Base-by-base conservation (phyloP, 225 moss, liverwort and hornwort species). In the Bryoerythrophyllum caledonicum region DNA sequence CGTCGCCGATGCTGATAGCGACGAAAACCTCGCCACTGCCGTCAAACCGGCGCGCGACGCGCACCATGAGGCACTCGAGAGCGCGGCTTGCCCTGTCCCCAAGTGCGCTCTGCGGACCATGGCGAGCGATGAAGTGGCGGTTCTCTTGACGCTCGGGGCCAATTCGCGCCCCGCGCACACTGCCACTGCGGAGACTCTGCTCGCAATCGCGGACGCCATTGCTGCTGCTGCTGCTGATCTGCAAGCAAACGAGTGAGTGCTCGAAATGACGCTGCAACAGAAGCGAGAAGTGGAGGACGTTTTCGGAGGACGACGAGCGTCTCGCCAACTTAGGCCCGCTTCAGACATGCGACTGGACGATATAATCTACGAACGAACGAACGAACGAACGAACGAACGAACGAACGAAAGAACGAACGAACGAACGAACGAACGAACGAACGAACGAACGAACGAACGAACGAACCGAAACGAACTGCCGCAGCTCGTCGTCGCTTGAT, bases 191-290 rank as follows among this genome's bases (percentile, higher is more conserved):
- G 80, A 71, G 28, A 81, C 77, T 27, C 77, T 44, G 49, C 74
- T 81, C 7, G 70, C 70, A 46, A 84, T 41, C 13, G 56, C 77
- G 10, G 80, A 74, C 55, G 84, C 84, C 84, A 84, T 84, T 1
- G 74, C 35, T 13, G 9, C 15, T 41, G 17, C 37, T 38, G 65
- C 21, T 65, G 14, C n/a, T 19, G 10, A 2, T 32, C 60, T 60
- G 21, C 52, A 35, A 65, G 54, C 17, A 11, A 37, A 25, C 5
- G 62, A 6, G 16, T 27, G 35, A 61, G 10, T n/a, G 54, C 54
- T 55, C 2, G 54, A 23, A 55, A 23, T 23, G 54, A 10, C 54
- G 23, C 3, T 55, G 54, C 23, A 20, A 23, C 2, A 7, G 23
- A 49, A 19, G 6, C 48, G 54, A 55, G 54, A 55, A 2, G 21